A percentile compares a stretch with the other conserved stretches of the same genome.
phyloP scores from a whole-genome alignment of 305 asterid genomes.

The Coffea humblotiana region DNA sequence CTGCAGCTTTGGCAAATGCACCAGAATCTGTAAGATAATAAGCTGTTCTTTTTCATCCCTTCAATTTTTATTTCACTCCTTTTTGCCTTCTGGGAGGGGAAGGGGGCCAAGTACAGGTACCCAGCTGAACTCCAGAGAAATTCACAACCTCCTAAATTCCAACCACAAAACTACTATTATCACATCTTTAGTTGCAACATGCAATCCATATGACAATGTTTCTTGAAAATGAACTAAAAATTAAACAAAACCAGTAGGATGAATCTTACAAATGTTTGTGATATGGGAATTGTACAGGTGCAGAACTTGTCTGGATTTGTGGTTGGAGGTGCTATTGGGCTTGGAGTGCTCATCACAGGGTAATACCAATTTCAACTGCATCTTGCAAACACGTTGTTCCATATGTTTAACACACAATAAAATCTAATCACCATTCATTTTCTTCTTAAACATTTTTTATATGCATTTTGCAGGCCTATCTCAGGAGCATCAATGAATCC shows the following conservation, averaged over 20 bases:
- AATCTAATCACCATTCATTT: not conserved
- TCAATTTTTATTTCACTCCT: too few species aligned
- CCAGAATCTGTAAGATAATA: slow-evolving; percentile 45
- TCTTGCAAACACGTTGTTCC: not conserved
- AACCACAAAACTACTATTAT: too few species aligned
- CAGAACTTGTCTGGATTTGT: slow-evolving; percentile 59
- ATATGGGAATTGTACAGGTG: slow-evolving; percentile 32
- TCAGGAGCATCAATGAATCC: too few species aligned
- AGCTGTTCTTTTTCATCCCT: not conserved
- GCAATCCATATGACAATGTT: not conserved
- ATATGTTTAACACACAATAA: not conserved
- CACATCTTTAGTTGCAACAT: not conserved
- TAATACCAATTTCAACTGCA: slow-evolving; percentile 15
- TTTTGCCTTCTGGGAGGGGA: too few species aligned
- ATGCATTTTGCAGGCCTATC: slow-evolving; percentile 41
- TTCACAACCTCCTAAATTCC: too few species aligned
- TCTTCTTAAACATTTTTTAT: not conserved
- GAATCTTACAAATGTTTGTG: not conserved
- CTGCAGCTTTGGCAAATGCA: slow-evolving; percentile 54
- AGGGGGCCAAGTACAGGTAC: not conserved
- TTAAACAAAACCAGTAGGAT: not conserved
- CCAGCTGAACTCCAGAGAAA: too few species aligned
- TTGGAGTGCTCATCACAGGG: slow-evolving; percentile 87
- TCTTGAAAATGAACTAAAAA: not conserved
- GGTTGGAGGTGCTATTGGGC: slow-evolving; percentile 65